A percentile compares a stretch with the other conserved stretches of the same genome.
Conservation (phyloP, 176 grass and related monocot species). For the Cenchrus americanus region DNA sequence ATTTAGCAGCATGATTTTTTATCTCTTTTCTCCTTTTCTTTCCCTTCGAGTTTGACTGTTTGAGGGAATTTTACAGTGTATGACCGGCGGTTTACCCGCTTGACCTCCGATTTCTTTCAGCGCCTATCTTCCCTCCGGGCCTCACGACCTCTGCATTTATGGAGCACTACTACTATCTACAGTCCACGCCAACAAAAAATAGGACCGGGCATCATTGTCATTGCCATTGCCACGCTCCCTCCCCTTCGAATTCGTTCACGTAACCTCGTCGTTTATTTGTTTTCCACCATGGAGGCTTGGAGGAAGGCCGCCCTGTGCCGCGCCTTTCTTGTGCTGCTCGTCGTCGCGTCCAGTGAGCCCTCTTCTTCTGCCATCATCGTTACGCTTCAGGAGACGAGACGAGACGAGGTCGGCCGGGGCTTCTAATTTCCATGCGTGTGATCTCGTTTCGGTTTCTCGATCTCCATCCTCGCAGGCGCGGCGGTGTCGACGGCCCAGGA, state of each 20-base stretch:
- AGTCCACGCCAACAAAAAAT: conserved; percentile 1
- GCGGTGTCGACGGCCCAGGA: neutral
- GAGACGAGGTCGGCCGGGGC: too few relatives aligned
- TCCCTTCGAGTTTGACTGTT: too few relatives aligned
- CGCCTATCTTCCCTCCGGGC: conserved; percentile 16
- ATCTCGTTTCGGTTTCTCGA: neutral
- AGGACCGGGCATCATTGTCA: neutral
- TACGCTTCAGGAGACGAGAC: neutral
- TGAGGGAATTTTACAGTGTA: neutral
- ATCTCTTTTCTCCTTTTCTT: neutral
- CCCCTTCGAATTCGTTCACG: neutral
- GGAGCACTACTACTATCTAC: neutral
- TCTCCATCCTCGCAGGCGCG: neutral
- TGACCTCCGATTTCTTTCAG: conserved; percentile 1
- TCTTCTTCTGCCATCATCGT: accelerated
- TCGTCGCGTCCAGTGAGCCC: conserved; percentile 28
- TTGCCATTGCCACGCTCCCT: neutral
- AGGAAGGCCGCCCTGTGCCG: conserved; percentile 19
- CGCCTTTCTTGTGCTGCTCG: conserved; percentile 31
- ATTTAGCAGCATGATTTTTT: too few relatives aligned
- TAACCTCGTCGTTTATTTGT: neutral
- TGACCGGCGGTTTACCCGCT: conserved; percentile 8
- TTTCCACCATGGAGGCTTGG: conserved; percentile 39
- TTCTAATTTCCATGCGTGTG: neutral
- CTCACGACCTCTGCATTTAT: conserved; percentile 11